These are phyloP conservation scores for Thalassiosira hispida DNA, from an alignment of 352 stramenopile genomes.

Conservation along the genomic window DNA sequence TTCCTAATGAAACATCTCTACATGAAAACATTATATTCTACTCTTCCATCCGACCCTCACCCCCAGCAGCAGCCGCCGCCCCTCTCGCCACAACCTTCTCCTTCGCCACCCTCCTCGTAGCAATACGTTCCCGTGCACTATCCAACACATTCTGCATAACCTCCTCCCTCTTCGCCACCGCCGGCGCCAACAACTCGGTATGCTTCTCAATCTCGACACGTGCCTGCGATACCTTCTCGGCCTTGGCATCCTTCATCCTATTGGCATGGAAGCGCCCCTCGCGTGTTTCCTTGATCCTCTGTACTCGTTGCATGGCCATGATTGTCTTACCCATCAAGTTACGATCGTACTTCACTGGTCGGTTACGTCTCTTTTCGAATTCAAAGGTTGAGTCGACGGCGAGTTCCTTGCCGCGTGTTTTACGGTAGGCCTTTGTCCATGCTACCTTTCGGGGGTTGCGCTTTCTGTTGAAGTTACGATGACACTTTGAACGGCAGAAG, in stretches of 20 bases:
- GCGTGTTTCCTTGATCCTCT: slow-evolving; percentile 96
- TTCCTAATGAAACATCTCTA: not conserved
- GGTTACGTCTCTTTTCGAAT: slow-evolving; percentile 99
- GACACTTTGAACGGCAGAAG: slow-evolving; percentile 99
- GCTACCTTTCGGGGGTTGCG: slow-evolving; percentile 99
- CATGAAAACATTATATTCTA: slow-evolving; percentile 10
- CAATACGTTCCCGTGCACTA: slow-evolving; percentile 73
- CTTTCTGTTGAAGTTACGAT: slow-evolving; percentile 99
- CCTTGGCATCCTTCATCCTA: slow-evolving; percentile 90
- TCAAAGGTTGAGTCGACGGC: slow-evolving; percentile 99
- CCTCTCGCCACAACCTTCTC: slow-evolving; percentile 48
- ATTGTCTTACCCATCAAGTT: slow-evolving; percentile 99
- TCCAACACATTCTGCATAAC: slow-evolving; percentile 86
- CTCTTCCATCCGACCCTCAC: slow-evolving; percentile 46
- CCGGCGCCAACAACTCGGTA: slow-evolving; percentile 88
- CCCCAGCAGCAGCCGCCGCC: not conserved
- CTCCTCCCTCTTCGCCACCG: slow-evolving; percentile 83
- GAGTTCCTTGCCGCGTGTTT: slow-evolving; percentile 98
- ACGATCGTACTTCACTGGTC: slow-evolving; percentile 99
- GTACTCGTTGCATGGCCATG: slow-evolving; percentile 96
- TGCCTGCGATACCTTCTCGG: slow-evolving; percentile 86
- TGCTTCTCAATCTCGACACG: slow-evolving; percentile 88
- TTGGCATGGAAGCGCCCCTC: slow-evolving; percentile 98
- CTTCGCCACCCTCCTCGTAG: slow-evolving; percentile 67
- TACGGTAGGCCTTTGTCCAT: slow-evolving; percentile 99